Evolutionary conservation across 805 yeast species (phyloP).

Genomic region (Pichia sporocuriosa): DNA sequence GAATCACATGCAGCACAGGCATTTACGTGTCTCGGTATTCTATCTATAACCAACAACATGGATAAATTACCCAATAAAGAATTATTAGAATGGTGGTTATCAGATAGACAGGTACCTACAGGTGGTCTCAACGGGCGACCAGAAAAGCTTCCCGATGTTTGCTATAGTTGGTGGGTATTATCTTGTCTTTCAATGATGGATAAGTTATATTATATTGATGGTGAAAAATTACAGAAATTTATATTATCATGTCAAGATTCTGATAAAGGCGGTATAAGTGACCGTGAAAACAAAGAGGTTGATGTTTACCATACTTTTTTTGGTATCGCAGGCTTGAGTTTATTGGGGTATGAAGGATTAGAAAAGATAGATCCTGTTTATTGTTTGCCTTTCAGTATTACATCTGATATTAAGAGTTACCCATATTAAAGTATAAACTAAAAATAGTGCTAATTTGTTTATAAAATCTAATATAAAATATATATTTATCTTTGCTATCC

Average conservation of each 20-base stretch:
- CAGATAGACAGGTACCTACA: constrained; percentile 77
- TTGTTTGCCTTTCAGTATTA: constrained; percentile 62
- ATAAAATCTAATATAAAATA: too few species aligned
- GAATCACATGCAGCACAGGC: constrained; percentile 94
- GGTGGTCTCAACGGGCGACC: constrained; percentile 98
- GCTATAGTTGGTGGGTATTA: constrained; percentile 97
- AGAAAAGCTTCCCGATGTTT: constrained; percentile 92
- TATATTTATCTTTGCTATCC: neutral
- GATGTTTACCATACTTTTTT: constrained; percentile 92
- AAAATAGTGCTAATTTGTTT: too few species aligned
- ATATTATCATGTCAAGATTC: constrained; percentile 74
- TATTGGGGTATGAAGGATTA: constrained; percentile 57
- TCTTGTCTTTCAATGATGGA: constrained; percentile 64
- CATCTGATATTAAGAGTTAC: constrained; percentile 29
- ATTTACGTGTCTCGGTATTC: constrained; percentile 76
- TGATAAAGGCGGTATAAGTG: constrained; percentile 84
- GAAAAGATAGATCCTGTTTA: constrained; percentile 75
- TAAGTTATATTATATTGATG: constrained; percentile 72
- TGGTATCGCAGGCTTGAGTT: constrained; percentile 81
- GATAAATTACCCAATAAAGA: constrained; percentile 40
- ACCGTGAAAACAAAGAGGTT: constrained; percentile 81
- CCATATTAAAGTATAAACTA: constrained; percentile 24
- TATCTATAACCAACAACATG: constrained; percentile 59
- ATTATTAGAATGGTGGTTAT: constrained; percentile 73
- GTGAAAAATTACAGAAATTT: constrained; percentile 51